Conservation (phyloP, 805 yeast genomes). For the Yamadazyma sp. region DNA sequence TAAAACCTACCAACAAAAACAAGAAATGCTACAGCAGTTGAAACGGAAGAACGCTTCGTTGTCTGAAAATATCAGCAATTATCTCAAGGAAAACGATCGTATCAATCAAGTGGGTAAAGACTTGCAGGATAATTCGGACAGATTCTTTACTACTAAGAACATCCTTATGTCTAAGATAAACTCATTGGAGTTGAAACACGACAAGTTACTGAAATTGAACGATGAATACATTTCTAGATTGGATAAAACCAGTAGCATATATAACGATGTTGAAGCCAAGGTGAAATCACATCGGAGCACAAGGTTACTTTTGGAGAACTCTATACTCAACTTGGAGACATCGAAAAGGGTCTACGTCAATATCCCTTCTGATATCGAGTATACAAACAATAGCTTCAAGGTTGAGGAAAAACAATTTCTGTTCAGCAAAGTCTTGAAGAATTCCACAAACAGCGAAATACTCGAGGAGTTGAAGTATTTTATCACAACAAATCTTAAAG, state of each 20-base stretch:
- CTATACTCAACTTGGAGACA: constrained; percentile 39
- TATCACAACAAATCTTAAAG: constrained; percentile 6
- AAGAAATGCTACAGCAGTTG: neutral
- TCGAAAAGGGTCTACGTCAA: constrained; percentile 26
- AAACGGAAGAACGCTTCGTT: neutral
- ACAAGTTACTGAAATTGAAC: constrained; percentile 1
- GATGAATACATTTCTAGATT: constrained; percentile 6
- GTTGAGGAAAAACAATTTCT: constrained; percentile 7
- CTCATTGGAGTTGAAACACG: constrained; percentile 1
- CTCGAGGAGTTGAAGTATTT: constrained; percentile 24
- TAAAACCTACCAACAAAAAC: constrained; percentile 2
- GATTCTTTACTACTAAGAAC: constrained; percentile 5
- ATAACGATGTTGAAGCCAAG: constrained; percentile 20
- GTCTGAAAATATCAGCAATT: neutral
- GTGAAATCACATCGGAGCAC: constrained; percentile 34
- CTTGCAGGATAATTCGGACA: constrained; percentile 6
- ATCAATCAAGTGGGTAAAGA: neutral
- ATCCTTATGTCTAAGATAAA: constrained; percentile 3
- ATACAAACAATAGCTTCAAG: neutral
- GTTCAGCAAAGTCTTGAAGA: constrained; percentile 21
- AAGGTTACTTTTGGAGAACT: constrained; percentile 48
- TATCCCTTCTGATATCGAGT: neutral
- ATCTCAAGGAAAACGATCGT: neutral
- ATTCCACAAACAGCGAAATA: constrained; percentile 11
- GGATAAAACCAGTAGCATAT: constrained; percentile 7